Percentiles rank a stretch among this genome's conserved stretches.
phyloP scores from a whole-genome alignment of 2,329 filamentous ascomycete species.

The Orbilia quercus region DNA sequence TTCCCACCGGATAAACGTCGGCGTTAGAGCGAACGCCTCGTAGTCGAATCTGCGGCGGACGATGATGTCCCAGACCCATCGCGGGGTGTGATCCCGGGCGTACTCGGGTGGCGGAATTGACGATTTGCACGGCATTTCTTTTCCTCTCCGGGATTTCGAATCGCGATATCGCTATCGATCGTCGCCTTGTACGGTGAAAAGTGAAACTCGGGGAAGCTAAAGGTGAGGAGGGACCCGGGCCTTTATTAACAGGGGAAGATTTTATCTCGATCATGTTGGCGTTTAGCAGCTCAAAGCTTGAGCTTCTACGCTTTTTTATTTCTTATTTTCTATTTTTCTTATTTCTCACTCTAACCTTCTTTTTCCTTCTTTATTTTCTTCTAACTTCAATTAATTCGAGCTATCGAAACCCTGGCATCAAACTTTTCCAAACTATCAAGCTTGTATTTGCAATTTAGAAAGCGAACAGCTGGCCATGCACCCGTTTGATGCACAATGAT shows the following conservation, averaged over 20 bases:
- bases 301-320: neutral
- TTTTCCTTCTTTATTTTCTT: neutral
- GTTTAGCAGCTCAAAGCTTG: neutral
- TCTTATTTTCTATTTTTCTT: neutral
- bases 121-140: slow-evolving; percentile 50
- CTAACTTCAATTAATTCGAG: neutral
- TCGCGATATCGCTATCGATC: neutral
- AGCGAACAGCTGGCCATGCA: slow-evolving; percentile 43
- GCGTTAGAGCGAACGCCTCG: slow-evolving; percentile 41
- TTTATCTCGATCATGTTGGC: neutral
- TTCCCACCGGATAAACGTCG: slow-evolving; percentile 51
- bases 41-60: slow-evolving; percentile 44
- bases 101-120: slow-evolving; percentile 49
- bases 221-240: neutral
- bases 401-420: neutral
- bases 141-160: neutral
- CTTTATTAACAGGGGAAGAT: neutral
- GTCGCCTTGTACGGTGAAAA: neutral
- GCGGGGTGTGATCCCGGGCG: slow-evolving; percentile 46
- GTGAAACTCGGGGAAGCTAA: neutral
- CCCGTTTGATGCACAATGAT: slow-evolving; percentile 50
- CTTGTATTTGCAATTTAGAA: no score
- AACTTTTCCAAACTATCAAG: slow-evolving; percentile 2
- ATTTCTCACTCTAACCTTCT: neutral
- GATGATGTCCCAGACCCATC: slow-evolving; percentile 53